Conservation (phyloP, 192 early-diverging fungal species). For the Entomortierella parvispora region DNA sequence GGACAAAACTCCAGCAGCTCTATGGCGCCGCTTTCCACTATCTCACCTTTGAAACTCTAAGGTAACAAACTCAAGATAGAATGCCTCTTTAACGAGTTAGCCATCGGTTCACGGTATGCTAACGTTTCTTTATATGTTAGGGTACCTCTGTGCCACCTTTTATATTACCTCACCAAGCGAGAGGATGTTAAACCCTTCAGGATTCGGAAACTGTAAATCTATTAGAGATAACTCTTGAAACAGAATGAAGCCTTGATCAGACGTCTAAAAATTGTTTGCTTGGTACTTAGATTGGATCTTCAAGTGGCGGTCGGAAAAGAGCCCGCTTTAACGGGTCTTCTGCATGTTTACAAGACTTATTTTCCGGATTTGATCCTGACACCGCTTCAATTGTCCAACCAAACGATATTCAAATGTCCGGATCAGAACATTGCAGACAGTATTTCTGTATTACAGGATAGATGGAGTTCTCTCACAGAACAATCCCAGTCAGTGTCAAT, state of each 20-base stretch:
- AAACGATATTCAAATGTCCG: constrained; percentile 57
- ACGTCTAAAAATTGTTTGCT: too few species aligned
- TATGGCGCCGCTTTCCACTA: constrained; percentile 67
- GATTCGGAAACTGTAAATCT: constrained; percentile 60
- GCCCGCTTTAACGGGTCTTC: constrained; percentile 53
- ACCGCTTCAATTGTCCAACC: constrained; percentile 20
- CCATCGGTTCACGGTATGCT: constrained; percentile 53
- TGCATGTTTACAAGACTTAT: constrained; percentile 60
- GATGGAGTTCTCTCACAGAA: constrained; percentile 34
- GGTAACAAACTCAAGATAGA: constrained; percentile 50
- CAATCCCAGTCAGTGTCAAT: background rate
- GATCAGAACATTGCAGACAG: constrained; percentile 34
- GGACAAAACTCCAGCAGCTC: constrained; percentile 48
- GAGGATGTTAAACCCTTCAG: constrained; percentile 63
- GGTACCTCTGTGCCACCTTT: constrained; percentile 55
- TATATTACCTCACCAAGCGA: constrained; percentile 60
- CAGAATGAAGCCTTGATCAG: background rate
- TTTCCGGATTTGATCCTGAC: constrained; percentile 55
- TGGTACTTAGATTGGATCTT: constrained; percentile 57
- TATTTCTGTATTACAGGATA: constrained; percentile 45
- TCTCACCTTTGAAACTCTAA: constrained; percentile 51
- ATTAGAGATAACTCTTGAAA: too few species aligned
- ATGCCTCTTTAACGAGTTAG: constrained; percentile 57
- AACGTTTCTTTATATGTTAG: constrained; percentile 19
- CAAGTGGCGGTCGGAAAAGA: constrained; percentile 51